Conservation (phyloP, 108 stramenopile species). For the Fistulifera pelliculosa region DNA sequence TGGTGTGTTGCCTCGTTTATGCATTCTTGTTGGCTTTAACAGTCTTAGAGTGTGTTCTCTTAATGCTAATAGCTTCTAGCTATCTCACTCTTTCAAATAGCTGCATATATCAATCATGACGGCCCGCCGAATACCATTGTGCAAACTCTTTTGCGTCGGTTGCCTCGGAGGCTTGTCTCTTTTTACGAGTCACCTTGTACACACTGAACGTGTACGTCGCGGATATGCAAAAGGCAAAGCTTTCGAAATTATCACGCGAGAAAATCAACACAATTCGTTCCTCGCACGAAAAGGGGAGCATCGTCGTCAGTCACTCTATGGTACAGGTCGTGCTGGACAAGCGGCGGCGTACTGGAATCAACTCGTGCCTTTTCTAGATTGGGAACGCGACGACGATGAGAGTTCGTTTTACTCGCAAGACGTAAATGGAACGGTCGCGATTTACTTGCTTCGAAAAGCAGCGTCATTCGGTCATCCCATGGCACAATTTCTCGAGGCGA, state of each 20-base stretch:
- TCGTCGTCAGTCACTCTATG: neutral
- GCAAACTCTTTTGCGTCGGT: conserved; percentile 4
- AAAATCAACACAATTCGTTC: neutral
- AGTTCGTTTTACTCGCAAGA: too few species aligned
- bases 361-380: neutral
- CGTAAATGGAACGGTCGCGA: too few species aligned
- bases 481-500: conserved; percentile 68
- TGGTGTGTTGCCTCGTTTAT: too few species aligned
- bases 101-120: too few species aligned
- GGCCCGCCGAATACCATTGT: neutral
- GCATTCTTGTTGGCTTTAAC: too few species aligned
- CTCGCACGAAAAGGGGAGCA: too few species aligned
- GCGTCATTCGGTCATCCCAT: conserved; percentile 37
- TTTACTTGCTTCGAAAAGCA: too few species aligned
- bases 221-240: neutral
- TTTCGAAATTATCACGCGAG: neutral
- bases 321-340: neutral
- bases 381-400: too few species aligned
- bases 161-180: conserved; percentile 2
- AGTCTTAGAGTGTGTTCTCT: too few species aligned
- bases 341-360: neutral
- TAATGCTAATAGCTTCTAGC: too few species aligned
- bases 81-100: too few species aligned
- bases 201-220: neutral
- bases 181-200: conserved; percentile 5